phyloP scores from a whole-genome alignment of 2,329 filamentous ascomycete species.

The Cladophialophora immunda region DNA sequence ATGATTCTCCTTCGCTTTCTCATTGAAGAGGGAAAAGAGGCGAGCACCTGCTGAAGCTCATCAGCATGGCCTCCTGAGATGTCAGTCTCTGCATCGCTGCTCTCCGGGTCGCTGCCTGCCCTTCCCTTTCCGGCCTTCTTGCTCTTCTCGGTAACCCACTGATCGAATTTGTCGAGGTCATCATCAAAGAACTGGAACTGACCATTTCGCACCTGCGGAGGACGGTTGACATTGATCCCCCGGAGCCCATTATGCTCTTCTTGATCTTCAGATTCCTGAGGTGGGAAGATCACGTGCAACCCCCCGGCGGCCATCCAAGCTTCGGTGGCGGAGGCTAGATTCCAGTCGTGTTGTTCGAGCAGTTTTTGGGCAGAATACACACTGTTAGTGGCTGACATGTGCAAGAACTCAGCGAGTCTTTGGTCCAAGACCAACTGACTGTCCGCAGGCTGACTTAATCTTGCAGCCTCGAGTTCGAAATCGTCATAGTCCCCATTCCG shows the following conservation, averaged over 20 bases:
- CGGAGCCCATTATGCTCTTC: background rate
- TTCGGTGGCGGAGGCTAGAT: constrained; percentile 77
- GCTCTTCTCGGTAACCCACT: background rate
- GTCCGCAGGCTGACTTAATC: background rate
- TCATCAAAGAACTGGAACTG: background rate
- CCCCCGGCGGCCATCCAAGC: constrained; percentile 61
- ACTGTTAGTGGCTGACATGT: constrained; percentile 29
- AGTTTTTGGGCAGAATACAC: constrained; percentile 8
- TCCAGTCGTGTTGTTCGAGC: constrained; percentile 18
- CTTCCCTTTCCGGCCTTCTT: background rate
- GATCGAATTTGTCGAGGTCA: background rate
- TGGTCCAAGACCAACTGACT: constrained; percentile 12
- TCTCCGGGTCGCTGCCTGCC: background rate
- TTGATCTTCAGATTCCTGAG: background rate
- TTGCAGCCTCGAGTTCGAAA: background rate
- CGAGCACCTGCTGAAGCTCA: background rate
- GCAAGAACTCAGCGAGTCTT: constrained; percentile 24
- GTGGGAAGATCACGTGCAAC: constrained; percentile 5
- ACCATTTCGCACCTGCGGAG: background rate
- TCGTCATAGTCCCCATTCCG: constrained; percentile 12
- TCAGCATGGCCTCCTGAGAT: background rate
- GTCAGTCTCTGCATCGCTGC: background rate
- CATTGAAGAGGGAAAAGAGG: background rate
- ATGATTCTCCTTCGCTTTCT: background rate
- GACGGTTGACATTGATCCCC: constrained; percentile 4